These are phyloP conservation scores for Jaminaea rosea DNA, from an alignment of 1,284 basidiomycete species.

Conservation along the genomic window DNA sequence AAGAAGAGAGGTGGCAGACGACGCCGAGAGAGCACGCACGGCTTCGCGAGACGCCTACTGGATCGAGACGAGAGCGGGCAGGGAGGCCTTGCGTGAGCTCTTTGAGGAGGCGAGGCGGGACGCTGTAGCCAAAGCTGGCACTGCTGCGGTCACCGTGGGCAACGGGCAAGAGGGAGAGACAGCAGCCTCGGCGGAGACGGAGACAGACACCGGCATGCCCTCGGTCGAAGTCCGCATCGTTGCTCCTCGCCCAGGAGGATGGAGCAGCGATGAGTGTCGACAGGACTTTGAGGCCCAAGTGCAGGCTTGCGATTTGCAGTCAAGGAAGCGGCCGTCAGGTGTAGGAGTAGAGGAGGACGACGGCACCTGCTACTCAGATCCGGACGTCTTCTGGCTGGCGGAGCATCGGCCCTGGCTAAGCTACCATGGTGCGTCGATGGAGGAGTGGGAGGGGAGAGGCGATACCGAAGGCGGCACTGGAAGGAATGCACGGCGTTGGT, in stretches of 20 bases:
- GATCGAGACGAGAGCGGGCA: conserved; percentile 2
- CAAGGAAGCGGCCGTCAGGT: neutral
- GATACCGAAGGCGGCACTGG: neutral
- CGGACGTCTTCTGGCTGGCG: conserved; percentile 6
- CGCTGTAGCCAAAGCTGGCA: no score
- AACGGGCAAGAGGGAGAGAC: no score
- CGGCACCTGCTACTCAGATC: conserved; percentile 2
- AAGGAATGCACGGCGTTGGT: neutral
- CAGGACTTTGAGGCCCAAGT: neutral
- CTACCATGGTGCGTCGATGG: neutral
- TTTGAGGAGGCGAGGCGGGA: neutral
- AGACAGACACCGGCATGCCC: neutral
- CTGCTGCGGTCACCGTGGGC: no score
- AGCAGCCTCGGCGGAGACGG: no score
- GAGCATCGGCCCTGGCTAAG: conserved; percentile 2
- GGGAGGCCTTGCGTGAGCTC: conserved; percentile 2
- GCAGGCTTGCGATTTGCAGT: neutral
- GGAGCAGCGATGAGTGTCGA: conserved; percentile 1
- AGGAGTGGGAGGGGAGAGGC: no score
- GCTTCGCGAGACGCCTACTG: conserved; percentile 7
- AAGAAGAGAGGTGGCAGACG: neutral
- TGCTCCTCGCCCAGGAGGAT: conserved; percentile 3
- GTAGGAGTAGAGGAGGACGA: neutral
- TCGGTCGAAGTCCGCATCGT: conserved; percentile 4
- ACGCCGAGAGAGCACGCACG: conserved; percentile 2